These are phyloP conservation scores for Isabelozyma rhagii DNA, from an alignment of 805 yeast species.

Conservation along the genomic window DNA sequence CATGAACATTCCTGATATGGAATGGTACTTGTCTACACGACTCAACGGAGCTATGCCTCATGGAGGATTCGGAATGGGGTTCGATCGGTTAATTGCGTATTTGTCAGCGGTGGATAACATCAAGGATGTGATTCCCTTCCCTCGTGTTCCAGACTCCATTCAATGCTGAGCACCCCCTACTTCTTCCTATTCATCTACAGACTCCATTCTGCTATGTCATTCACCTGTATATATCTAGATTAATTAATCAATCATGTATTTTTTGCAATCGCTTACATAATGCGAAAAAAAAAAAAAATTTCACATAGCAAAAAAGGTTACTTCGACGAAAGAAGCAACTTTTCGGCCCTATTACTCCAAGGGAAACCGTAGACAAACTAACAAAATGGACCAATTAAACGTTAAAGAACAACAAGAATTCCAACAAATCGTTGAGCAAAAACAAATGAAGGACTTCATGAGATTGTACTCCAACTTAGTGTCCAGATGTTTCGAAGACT, in stretches of 20 bases:
- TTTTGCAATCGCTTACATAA: neutral
- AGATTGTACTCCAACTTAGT: conserved; percentile 91
- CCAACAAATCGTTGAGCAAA: conserved; percentile 91
- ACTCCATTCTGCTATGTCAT: no score
- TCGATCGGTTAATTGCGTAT: conserved; percentile 79
- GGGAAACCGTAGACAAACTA: neutral
- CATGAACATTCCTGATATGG: conserved; percentile 59
- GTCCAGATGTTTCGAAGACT: conserved; percentile 94
- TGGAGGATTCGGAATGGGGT: conserved; percentile 97
- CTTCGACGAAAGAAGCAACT: neutral
- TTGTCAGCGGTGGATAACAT: conserved; percentile 74
- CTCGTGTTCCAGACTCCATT: conserved; percentile 56
- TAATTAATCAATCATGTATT: no score
- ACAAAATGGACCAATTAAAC: conserved; percentile 87
- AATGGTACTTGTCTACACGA: conserved; percentile 80
- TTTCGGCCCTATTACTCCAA: neutral
- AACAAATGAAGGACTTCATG: conserved; percentile 99
- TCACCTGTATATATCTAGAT: no score
- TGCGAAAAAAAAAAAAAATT: neutral
- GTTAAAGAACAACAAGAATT: conserved; percentile 95
- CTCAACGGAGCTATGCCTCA: conserved; percentile 83
- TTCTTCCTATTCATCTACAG: no score
- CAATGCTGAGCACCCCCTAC: conserved; percentile 17
- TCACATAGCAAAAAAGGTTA: neutral
- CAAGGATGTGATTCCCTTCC: conserved; percentile 84